Evolutionary conservation across 2,329 filamentous ascomycete species (phyloP), one percentile per base, ranked within the genome.

Genomic region (Verticillium nubilum): DNA sequence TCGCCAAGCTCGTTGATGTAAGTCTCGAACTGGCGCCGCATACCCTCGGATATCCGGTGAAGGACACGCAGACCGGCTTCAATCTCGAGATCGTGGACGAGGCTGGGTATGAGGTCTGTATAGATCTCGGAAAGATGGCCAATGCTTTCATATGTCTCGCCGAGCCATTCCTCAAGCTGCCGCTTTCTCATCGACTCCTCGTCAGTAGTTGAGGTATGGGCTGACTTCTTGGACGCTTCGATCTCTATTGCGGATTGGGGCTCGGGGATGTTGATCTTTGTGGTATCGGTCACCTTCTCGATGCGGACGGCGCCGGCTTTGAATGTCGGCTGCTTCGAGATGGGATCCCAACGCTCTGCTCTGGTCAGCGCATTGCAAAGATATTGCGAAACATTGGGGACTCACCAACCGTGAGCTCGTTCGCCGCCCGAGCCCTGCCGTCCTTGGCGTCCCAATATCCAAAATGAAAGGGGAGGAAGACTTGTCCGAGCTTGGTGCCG

Each of bases 381-480:
- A 25, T 1, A n/a, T 4, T 5, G 15, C 6, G 17, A 5, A n/a
- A 31, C 29, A 31, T 3, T 13, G 13, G 29, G 29, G n/a, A 29
- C 64, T 59, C 67, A 73, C 72, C 68, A 28, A 67, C 65, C 12
- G 73, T 75, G 12, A 75, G 64, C 58, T 75, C 73, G 62, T 74
- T 74, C 0, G 72, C 73, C 7, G 73, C 73, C 6, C 29, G 29
- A 9, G 29, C 29, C 29, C 29, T 4, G 9, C 66, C 69, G 53
- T 70, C 70, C n/a, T 67, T 65, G 9, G 64, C 62, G 63, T 75
- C 73, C 52, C 65, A 75, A 56, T 74, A 74, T 7, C 72, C 72
- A 63, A 72, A 74, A 56, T 75, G 73, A 53, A 75, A 75, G 2
- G 72, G 72, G n/a, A 74, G 71, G 54, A 75, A 75, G 5, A 69